A percentile compares a stretch with the other conserved stretches of the same genome.
phyloP scores from a whole-genome alignment of 1,139 yeast genomes.

The Taphrina deformans region DNA sequence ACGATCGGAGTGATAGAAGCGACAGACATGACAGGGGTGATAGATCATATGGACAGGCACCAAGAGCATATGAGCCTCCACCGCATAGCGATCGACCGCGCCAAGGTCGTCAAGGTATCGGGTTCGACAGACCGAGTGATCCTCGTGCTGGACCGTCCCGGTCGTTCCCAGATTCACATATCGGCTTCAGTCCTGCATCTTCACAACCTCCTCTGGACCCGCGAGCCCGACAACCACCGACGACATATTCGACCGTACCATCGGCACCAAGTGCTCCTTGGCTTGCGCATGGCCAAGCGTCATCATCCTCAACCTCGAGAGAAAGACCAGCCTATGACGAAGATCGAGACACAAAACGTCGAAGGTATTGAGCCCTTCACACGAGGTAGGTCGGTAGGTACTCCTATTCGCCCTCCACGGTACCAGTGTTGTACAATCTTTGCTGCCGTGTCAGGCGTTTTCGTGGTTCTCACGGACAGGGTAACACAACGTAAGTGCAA shows the following conservation, averaged over 20 bases:
- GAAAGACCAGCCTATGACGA: slow-evolving; percentile 16
- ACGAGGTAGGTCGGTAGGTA: slow-evolving; percentile 21
- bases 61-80: slow-evolving; percentile 11
- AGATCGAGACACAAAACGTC: slow-evolving; percentile 24
- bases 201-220: slow-evolving; percentile 18
- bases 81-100: slow-evolving; percentile 17
- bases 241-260: slow-evolving; percentile 11
- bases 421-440: not conserved
- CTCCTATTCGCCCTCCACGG: not conserved
- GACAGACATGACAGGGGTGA: slow-evolving; percentile 10
- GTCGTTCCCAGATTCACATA: not conserved
- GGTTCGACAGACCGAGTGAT: slow-evolving; percentile 15
- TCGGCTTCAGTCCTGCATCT: slow-evolving; percentile 14
- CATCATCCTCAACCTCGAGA: not conserved
- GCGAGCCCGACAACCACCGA: slow-evolving; percentile 28
- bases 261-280: slow-evolving; percentile 31
- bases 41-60: not conserved
- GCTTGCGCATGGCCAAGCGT: slow-evolving; percentile 15
- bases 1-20: not conserved
- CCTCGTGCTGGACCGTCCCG: slow-evolving; percentile 11
- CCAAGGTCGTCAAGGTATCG: slow-evolving; percentile 21
- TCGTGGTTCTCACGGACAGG: not conserved
- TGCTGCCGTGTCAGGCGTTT: slow-evolving; percentile 1
- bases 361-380: slow-evolving; percentile 3
- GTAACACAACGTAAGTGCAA: too few relatives aligned